These are phyloP conservation scores for Trichoderma sp. DNA, from an alignment of 2,329 filamentous ascomycete genomes.

Conservation along the genomic window DNA sequence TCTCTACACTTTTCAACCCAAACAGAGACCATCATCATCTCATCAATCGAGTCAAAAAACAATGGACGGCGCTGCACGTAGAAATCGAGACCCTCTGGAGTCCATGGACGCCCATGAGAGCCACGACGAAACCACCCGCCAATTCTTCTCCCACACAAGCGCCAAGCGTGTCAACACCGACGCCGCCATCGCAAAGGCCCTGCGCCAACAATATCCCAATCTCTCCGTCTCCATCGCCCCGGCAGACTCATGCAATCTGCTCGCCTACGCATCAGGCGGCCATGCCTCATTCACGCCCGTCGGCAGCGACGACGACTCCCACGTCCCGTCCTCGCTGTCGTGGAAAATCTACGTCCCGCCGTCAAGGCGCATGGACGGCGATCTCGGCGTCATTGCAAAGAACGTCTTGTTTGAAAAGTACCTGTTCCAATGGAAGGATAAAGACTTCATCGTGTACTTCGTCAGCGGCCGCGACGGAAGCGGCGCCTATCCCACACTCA, in stretches of 20 bases:
- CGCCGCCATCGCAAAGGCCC: conserved; percentile 41
- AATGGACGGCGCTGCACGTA: background rate
- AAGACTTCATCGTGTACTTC: conserved; percentile 48
- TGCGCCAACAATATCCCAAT: conserved; percentile 46
- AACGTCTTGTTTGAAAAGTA: conserved; percentile 40
- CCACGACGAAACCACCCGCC: conserved; percentile 15
- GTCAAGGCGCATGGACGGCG: conserved; percentile 42
- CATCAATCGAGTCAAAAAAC: background rate
- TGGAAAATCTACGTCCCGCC: conserved; percentile 45
- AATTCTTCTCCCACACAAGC: conserved; percentile 43
- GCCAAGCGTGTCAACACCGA: conserved; percentile 47
- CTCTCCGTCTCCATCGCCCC: conserved; percentile 44
- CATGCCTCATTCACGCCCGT: conserved; percentile 38
- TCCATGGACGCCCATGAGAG: background rate
- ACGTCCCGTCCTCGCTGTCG: conserved; percentile 37
- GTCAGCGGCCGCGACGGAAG: conserved; percentile 44
- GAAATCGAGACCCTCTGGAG: background rate
- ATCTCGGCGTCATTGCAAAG: conserved; percentile 37
- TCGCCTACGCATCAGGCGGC: conserved; percentile 45
- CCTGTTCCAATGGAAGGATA: conserved; percentile 43
- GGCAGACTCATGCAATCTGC: conserved; percentile 38
- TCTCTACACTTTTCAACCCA: background rate
- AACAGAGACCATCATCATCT: background rate
- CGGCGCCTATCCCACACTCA: conserved; percentile 31
- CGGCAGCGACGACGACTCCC: conserved; percentile 29